phyloP scores from a whole-genome alignment of 2,329 filamentous ascomycete genomes.

The Trichoderma sp. region DNA sequence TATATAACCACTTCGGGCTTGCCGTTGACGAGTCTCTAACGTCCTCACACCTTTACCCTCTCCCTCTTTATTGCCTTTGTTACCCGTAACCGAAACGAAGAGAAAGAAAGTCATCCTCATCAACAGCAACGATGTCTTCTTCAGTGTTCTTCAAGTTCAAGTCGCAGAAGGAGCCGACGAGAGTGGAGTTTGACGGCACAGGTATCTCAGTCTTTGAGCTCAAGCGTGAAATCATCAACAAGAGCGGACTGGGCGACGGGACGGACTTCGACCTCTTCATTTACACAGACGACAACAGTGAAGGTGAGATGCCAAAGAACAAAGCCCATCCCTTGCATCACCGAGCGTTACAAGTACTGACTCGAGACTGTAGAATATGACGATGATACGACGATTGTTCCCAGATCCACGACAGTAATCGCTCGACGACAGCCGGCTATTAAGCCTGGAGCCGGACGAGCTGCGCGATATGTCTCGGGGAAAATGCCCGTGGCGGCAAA shows the following conservation, averaged over 20 bases:
- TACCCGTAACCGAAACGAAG: conserved; percentile 32
- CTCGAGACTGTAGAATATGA: conserved; percentile 72
- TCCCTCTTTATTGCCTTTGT: conserved; percentile 31
- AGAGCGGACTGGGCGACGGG: conserved; percentile 90
- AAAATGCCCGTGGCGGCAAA: conserved; percentile 91
- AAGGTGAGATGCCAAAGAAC: conserved; percentile 64
- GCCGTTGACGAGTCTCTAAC: conserved; percentile 24
- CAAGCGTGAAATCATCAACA: conserved; percentile 96
- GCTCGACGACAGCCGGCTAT: conserved; percentile 82
- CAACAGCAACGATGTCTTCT: conserved; percentile 75
- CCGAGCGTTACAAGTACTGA: conserved; percentile 35
- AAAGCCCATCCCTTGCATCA: neutral
- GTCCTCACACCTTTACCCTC: conserved; percentile 31
- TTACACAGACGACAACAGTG: conserved; percentile 86
- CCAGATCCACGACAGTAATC: conserved; percentile 90
- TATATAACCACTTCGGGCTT: conserved; percentile 23
- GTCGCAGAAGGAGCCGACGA: conserved; percentile 91
- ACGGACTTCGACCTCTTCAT: conserved; percentile 96
- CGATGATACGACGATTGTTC: conserved; percentile 96
- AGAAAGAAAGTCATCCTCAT: conserved; percentile 31
- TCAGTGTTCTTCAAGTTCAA: conserved; percentile 99
- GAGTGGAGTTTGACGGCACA: conserved; percentile 95
- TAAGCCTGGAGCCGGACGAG: conserved; percentile 84
- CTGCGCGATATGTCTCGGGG: conserved; percentile 92
- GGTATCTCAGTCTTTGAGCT: conserved; percentile 98